Conservation (phyloP, 1,284 basidiomycete genomes). For the Apiotrichum laibachii region DNA sequence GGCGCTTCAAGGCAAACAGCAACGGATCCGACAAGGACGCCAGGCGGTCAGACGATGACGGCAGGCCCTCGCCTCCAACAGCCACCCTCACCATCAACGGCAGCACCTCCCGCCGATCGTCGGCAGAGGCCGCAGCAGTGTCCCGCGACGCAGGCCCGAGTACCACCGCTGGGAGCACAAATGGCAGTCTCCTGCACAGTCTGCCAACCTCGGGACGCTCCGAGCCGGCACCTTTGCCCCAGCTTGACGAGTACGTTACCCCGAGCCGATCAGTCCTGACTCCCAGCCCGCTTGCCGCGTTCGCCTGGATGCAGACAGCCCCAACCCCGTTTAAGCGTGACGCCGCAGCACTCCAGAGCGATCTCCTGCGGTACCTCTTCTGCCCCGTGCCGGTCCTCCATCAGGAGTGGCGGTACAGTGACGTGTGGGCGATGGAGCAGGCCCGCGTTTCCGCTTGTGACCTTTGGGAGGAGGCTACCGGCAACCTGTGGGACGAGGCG, state of each 20-base stretch:
- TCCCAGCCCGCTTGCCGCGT: conserved; percentile 17
- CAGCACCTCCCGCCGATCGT: background rate
- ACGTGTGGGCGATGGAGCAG: conserved; percentile 31
- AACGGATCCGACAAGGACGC: conserved; percentile 3
- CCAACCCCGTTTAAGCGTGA: conserved; percentile 4
- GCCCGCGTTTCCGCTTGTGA: conserved; percentile 28
- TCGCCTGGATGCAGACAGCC: conserved; percentile 9
- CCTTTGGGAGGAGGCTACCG: conserved; percentile 41
- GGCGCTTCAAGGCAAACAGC: conserved; percentile 18
- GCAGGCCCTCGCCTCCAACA: background rate
- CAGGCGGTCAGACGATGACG: conserved; percentile 4
- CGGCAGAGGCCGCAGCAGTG: background rate
- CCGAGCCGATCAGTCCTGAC: background rate
- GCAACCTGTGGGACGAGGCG: conserved; percentile 36
- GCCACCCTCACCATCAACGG: background rate
- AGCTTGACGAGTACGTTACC: conserved; percentile 8
- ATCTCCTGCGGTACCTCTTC: conserved; percentile 47
- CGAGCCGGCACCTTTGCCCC: background rate
- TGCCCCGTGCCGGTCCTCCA: conserved; percentile 38
- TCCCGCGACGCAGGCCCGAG: background rate
- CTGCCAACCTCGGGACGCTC: no score
- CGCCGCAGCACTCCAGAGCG: conserved; percentile 20
- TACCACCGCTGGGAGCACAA: background rate
- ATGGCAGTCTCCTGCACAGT: background rate
- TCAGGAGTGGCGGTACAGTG: conserved; percentile 41